phyloP scores from a whole-genome alignment of 495 filamentous ascomycete genomes.

The Penicillium coffeae region DNA sequence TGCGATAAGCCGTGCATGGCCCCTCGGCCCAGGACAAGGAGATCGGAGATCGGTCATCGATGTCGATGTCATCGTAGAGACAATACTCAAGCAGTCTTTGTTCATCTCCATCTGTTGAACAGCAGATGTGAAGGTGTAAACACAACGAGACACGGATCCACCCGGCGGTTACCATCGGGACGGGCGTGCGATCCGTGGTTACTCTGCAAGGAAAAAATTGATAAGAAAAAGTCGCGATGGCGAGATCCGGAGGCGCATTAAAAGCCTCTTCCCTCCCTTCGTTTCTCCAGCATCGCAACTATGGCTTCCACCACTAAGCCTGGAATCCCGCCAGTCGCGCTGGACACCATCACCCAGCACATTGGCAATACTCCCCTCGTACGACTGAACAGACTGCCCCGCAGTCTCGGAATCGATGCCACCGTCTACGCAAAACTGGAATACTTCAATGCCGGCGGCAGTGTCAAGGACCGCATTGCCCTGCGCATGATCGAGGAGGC shows the following conservation, averaged over 20 bases:
- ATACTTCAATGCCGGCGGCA: constrained; percentile 95
- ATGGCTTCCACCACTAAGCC: constrained; percentile 19
- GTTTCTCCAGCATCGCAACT: not conserved
- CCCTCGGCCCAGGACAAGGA: too few species aligned
- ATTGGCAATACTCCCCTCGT: constrained; percentile 97
- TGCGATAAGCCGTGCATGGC: too few species aligned
- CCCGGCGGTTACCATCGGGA: not conserved
- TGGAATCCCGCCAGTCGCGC: constrained; percentile 27
- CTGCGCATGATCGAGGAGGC: constrained; percentile 97
- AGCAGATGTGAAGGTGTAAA: not conserved
- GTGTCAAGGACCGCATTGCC: constrained; percentile 96
- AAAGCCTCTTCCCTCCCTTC: not conserved
- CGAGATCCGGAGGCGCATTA: not conserved
- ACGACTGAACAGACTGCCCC: constrained; percentile 84
- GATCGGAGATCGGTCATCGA: too few species aligned
- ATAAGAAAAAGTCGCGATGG: not conserved
- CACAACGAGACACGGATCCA: not conserved
- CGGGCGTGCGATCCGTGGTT: not conserved
- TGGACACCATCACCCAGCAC: constrained; percentile 59
- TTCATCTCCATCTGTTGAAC: not conserved
- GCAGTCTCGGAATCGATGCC: constrained; percentile 81
- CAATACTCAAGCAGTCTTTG: not conserved
- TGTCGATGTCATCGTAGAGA: too few species aligned
- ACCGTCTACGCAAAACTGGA: constrained; percentile 94
- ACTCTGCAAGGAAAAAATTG: not conserved